Conservation (phyloP, 345 rosid genomes). For the Dovyalis caffra region DNA sequence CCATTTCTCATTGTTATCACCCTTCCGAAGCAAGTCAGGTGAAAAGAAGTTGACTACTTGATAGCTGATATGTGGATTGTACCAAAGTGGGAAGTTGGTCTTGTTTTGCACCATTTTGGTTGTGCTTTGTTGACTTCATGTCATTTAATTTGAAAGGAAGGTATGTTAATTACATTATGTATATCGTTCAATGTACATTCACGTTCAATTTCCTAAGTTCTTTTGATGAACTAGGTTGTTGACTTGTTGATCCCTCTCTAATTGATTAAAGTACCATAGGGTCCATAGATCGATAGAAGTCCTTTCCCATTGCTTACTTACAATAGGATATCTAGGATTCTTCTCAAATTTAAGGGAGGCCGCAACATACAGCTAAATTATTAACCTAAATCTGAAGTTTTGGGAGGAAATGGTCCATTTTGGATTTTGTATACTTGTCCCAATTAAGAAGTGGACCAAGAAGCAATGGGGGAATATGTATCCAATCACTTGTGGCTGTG, state of each 20-base stretch:
- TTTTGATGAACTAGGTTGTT: neutral
- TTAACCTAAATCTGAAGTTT: neutral
- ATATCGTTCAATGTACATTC: slow-evolving; percentile 22
- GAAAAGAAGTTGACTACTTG: slow-evolving; percentile 52
- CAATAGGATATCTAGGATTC: neutral
- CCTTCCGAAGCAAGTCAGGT: slow-evolving; percentile 74
- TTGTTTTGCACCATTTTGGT: slow-evolving; percentile 14
- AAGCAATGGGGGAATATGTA: neutral
- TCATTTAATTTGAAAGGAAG: slow-evolving; percentile 7
- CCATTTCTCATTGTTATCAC: slow-evolving; percentile 66
- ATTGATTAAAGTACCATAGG: neutral
- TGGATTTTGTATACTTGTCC: neutral
- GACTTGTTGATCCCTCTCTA: neutral
- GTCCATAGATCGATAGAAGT: neutral
- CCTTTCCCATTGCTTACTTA: neutral
- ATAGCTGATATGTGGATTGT: slow-evolving; percentile 12
- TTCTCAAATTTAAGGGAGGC: neutral
- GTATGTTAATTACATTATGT: neutral
- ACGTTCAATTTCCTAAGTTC: neutral
- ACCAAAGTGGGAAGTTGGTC: slow-evolving; percentile 13
- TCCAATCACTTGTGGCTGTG: neutral
- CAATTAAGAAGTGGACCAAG: neutral
- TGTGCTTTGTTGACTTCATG: neutral
- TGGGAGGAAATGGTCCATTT: neutral
- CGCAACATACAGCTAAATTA: too few relatives aligned